phyloP scores from a whole-genome alignment of 441 rosid species.

The Brassica balearica region DNA sequence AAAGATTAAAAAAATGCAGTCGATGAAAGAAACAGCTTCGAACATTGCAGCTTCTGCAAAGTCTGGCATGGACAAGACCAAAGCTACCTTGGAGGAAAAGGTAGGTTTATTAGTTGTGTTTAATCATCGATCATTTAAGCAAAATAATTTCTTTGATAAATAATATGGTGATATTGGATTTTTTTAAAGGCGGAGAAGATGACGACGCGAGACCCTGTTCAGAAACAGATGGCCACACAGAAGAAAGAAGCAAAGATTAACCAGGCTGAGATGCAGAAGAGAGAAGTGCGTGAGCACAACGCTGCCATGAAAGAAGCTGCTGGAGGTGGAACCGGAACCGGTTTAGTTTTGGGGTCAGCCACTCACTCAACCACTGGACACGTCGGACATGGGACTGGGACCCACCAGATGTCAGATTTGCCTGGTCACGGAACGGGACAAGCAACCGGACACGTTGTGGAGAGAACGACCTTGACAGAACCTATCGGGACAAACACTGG shows the following conservation, averaged over 20 bases:
- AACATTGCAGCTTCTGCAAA: constrained; percentile 72
- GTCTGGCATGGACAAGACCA: constrained; percentile 74
- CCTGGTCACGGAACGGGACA: constrained; percentile 65
- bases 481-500: constrained; percentile 49
- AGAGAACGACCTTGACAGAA: constrained; percentile 42
- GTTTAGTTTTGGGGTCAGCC: constrained; percentile 40
- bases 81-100: constrained; percentile 63
- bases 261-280: constrained; percentile 60
- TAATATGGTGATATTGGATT: not conserved
- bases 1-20: constrained; percentile 49
- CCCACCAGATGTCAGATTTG: constrained; percentile 61
- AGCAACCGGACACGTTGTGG: constrained; percentile 48
- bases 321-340: constrained; percentile 39
- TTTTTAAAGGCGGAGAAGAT: constrained; percentile 56
- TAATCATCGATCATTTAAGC: not conserved
- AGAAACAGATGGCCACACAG: constrained; percentile 67
- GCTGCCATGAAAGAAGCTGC: constrained; percentile 49
- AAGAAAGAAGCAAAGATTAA: constrained; percentile 58
- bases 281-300: constrained; percentile 54
- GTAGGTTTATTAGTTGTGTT: constrained; percentile 37
- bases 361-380: constrained; percentile 54
- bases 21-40: constrained; percentile 63
- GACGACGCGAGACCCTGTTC: constrained; percentile 58
- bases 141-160: not conserved
- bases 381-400: constrained; percentile 44